Evolutionary conservation across 768 basidiomycete species (phyloP).

Genomic region (Tephrocybe sp.): DNA sequence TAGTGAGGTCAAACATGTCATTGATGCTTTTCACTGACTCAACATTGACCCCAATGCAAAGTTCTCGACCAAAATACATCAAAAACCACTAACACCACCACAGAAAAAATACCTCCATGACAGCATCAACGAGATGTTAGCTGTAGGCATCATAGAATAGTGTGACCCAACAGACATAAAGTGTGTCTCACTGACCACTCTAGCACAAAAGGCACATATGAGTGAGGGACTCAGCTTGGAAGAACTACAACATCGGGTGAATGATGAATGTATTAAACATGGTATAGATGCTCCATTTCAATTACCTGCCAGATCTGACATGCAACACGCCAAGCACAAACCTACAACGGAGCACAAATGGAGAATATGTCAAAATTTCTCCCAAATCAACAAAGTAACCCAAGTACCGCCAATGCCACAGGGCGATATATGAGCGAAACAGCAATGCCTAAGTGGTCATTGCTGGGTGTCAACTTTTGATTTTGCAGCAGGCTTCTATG

Average conservation of each 20-base stretch:
- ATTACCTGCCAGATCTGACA: constrained; percentile 19
- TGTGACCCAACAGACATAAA: constrained; percentile 30
- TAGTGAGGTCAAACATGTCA: constrained; percentile 31
- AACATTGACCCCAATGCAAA: constrained; percentile 24
- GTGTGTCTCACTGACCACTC: constrained; percentile 27
- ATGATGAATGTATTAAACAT: constrained; percentile 27
- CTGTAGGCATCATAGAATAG: constrained; percentile 28
- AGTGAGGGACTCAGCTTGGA: constrained; percentile 25
- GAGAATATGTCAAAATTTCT: constrained; percentile 36
- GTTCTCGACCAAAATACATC: constrained; percentile 30
- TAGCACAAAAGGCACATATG: constrained; percentile 35
- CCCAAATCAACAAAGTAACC: constrained; percentile 28
- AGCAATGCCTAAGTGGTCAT: constrained; percentile 32
- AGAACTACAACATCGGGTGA: constrained; percentile 30
- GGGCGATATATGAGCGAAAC: constrained; percentile 37
- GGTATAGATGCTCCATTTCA: constrained; percentile 20
- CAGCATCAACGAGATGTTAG: constrained; percentile 30
- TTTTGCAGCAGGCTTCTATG: constrained; percentile 36
- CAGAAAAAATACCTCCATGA: constrained; percentile 28
- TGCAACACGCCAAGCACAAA: background rate
- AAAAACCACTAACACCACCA: constrained; percentile 26
- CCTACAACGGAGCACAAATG: constrained; percentile 14
- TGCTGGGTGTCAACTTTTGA: constrained; percentile 32
- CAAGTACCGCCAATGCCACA: constrained; percentile 28
- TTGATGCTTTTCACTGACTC: constrained; percentile 29